Evolutionary conservation across 192 early-diverging fungal species (phyloP).

Genomic region (Podila minutissima): DNA sequence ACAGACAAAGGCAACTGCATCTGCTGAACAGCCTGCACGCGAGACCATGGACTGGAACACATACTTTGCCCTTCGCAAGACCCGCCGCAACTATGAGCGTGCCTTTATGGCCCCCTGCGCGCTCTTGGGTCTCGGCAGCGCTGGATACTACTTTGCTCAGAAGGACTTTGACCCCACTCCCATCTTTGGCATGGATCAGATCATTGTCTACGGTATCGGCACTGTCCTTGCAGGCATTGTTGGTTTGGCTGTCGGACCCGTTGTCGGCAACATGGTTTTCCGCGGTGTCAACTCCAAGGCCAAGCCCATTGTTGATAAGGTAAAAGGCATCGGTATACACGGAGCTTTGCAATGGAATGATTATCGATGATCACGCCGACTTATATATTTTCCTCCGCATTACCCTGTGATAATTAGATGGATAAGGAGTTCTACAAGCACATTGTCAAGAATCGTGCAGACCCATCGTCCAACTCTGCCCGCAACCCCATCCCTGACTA

Average conservation of each 20-base stretch:
- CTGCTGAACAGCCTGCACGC: background rate
- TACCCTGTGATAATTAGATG: constrained; percentile 20
- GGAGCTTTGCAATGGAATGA: background rate
- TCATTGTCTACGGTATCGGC: constrained; percentile 63
- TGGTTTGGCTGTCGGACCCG: constrained; percentile 72
- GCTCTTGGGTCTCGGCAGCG: constrained; percentile 36
- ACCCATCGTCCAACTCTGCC: constrained; percentile 71
- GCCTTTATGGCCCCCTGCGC: constrained; percentile 64
- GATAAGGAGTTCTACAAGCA: constrained; percentile 70
- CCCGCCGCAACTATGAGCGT: constrained; percentile 71
- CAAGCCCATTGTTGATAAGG: constrained; percentile 57
- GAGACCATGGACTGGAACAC: constrained; percentile 58
- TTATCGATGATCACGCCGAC: background rate
- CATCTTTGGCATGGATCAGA: constrained; percentile 73
- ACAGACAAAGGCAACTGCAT: background rate
- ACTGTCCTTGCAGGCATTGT: constrained; percentile 66
- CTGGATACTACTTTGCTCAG: constrained; percentile 64
- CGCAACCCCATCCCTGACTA: constrained; percentile 89
- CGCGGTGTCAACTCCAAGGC: constrained; percentile 59
- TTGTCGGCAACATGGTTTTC: constrained; percentile 69
- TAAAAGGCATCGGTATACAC: constrained; percentile 6
- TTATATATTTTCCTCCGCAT: background rate
- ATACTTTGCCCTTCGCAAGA: constrained; percentile 71
- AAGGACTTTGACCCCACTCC: constrained; percentile 72
- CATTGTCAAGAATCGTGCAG: constrained; percentile 71